Base-by-base conservation (phyloP, 2,329 filamentous ascomycete genomes). In the Lomentospora prolificans region DNA sequence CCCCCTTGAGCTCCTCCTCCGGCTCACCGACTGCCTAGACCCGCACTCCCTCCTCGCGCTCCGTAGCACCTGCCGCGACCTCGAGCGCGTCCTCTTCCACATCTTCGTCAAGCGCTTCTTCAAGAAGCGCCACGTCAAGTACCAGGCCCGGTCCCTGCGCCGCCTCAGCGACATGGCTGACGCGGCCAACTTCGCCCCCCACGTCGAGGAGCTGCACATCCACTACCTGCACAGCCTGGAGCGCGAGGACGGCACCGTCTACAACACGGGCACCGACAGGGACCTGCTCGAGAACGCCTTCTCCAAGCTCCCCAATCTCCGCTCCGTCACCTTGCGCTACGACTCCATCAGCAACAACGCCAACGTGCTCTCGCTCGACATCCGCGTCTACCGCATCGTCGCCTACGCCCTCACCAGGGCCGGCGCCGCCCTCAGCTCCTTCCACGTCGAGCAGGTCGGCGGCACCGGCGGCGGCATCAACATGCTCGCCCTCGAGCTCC, bases 1-100 rank as follows among this genome's bases (percentile, higher is more conserved):
- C 31, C 54, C 54, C 22, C 7, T 56, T 7, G 54, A 56, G 33
- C 54, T 56, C 28, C 39, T 56, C 54, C 30, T 56, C 9, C 54
- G 46, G 25, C 22, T 56, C 10, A 44, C 46, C 3, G 48, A 50
- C 5, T 39, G 39, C 22, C 30, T 51, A 22, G 54, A 56, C 17
- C 8, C 27, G 22, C 6, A 6, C 46, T 14, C 46, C 3, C 22
- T 56, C 14, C 33, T 27, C 22, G 22, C 39, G 17, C 14, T 56
- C 28, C 44, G 54, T 17, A 19, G 41, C 10, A 14, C 31, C 24
- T 51, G 54, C 33, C 54, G 46, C 30, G 46, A 51, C 17, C 46
- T 51, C n/a, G 54, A 56, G 31, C 17, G 30, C 22, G 46, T 33
- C 22, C 46, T 51, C 17, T 30, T 50, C 22, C 9, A n/a, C 46